Evolutionary conservation across 2,329 filamentous ascomycete genomes (phyloP).

Genomic region (Didymella glomerata): DNA sequence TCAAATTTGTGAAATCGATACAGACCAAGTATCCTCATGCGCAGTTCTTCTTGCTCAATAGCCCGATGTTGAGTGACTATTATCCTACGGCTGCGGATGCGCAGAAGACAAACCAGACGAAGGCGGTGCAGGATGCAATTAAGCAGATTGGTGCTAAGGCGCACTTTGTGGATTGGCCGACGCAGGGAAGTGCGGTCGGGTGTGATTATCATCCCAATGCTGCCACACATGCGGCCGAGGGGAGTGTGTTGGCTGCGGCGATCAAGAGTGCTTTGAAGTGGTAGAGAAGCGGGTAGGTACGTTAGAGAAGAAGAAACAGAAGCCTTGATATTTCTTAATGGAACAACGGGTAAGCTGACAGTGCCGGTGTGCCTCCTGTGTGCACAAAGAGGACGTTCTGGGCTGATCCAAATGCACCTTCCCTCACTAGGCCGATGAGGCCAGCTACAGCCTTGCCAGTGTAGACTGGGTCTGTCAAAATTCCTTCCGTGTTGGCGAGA

Average conservation of each 20-base stretch:
- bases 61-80: conserved; percentile 53
- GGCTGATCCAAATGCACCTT: conserved; percentile 3
- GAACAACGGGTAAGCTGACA: conserved; percentile 14
- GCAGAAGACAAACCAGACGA: conserved; percentile 32
- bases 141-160: conserved; percentile 43
- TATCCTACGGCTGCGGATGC: conserved; percentile 50
- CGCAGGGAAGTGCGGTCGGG: conserved; percentile 52
- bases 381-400: conserved; percentile 16
- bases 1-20: conserved; percentile 46
- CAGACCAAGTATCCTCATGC: conserved; percentile 50
- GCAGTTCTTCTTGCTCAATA: conserved; percentile 53
- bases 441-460: conserved; percentile 19
- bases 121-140: conserved; percentile 29
- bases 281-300: too few relatives aligned
- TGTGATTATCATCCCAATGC: conserved; percentile 57
- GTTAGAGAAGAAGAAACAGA: too few relatives aligned
- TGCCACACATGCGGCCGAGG: conserved; percentile 49
- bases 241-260: conserved; percentile 47
- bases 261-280: conserved; percentile 30
- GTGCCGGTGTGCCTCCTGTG: conserved; percentile 13
- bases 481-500: conserved; percentile 12
- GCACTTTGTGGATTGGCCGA: conserved; percentile 55
- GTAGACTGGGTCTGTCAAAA: conserved; percentile 17
- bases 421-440: conserved; percentile 4
- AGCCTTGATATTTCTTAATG: neutral